These are phyloP conservation scores for Staphylotrichum longicolle DNA, from an alignment of 495 filamentous ascomycete species.

Conservation along the genomic window DNA sequence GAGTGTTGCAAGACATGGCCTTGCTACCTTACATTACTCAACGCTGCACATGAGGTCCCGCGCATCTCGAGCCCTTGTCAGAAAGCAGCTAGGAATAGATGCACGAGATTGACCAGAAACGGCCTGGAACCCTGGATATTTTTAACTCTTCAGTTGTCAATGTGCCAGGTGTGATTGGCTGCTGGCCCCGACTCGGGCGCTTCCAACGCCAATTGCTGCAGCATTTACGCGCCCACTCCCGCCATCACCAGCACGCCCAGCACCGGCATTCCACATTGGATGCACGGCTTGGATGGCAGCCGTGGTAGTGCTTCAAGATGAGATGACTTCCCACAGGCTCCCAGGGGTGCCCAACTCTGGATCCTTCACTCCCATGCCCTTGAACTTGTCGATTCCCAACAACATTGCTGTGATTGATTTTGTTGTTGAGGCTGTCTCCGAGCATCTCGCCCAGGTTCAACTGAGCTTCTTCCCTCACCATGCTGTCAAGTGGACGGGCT, in stretches of 20 bases:
- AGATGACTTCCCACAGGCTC: too few relatives aligned
- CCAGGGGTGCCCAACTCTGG: too few relatives aligned
- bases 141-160: background rate
- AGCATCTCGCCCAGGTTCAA: background rate
- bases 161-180: background rate
- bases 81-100: too few relatives aligned
- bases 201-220: conserved; percentile 6
- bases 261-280: background rate
- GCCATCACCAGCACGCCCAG: conserved; percentile 5
- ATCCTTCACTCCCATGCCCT: too few relatives aligned
- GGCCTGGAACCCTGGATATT: background rate
- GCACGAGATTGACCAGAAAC: too few relatives aligned
- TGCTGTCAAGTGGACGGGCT: background rate
- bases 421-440: too few relatives aligned
- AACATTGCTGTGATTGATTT: background rate
- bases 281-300: background rate
- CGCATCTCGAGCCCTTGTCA: too few relatives aligned
- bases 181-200: background rate
- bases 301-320: background rate
- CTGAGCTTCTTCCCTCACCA: background rate
- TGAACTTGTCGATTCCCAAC: too few relatives aligned
- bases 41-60: too few relatives aligned
- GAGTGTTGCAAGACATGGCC: too few relatives aligned
- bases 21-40: too few relatives aligned
- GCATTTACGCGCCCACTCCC: background rate